Conservation (phyloP, 768 basidiomycete species). For the Kondoa malvinella region DNA sequence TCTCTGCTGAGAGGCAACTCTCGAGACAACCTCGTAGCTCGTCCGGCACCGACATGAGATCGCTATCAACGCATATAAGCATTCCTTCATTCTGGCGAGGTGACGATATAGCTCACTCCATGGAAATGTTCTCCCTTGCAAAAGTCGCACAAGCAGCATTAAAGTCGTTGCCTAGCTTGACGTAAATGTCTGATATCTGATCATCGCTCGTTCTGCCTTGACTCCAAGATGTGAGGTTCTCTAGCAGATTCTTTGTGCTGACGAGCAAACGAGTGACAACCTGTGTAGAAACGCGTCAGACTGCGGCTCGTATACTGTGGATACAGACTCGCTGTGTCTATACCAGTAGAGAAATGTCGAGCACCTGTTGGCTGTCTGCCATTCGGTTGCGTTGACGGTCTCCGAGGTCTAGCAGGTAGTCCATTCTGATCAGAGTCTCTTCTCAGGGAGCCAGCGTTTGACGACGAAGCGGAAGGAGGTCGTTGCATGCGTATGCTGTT, state of each 20-base stretch:
- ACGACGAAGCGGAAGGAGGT: no score
- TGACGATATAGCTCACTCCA: constrained; percentile 49
- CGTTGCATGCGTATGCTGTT: no score
- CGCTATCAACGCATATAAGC: constrained; percentile 38
- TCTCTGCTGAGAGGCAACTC: constrained; percentile 64
- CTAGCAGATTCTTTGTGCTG: constrained; percentile 84
- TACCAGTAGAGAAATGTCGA: background rate
- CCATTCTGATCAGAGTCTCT: background rate
- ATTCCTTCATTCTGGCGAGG: constrained; percentile 12
- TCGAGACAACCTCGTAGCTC: constrained; percentile 79
- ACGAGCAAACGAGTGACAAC: constrained; percentile 73
- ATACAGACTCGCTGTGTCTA: background rate
- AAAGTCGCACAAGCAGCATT: constrained; percentile 85
- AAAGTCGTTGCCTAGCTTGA: constrained; percentile 90
- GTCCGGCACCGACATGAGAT: constrained; percentile 69
- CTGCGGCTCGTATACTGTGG: background rate
- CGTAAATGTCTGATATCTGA: constrained; percentile 91
- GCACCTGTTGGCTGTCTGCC: background rate
- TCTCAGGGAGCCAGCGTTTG: background rate
- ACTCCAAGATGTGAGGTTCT: constrained; percentile 73
- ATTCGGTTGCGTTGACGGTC: background rate
- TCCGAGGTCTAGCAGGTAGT: background rate
- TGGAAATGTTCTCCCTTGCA: constrained; percentile 62
- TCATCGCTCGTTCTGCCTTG: constrained; percentile 50
- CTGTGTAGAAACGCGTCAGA: background rate